These are phyloP conservation scores for Mycena citricolor DNA, from an alignment of 1,284 basidiomycete genomes.

Conservation along the genomic window DNA sequence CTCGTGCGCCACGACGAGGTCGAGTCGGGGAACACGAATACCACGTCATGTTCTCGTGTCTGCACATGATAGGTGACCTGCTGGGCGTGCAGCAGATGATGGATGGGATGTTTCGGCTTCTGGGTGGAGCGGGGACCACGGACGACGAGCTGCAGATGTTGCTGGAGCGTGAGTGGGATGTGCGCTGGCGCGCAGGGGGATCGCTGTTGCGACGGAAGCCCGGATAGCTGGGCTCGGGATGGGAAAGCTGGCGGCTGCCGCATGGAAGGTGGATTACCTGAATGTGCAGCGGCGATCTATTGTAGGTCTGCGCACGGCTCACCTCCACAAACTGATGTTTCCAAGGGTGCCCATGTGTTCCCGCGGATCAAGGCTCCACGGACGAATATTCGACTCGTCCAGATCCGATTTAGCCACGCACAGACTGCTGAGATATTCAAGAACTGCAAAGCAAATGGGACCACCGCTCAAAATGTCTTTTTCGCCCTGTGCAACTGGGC, in stretches of 20 bases:
- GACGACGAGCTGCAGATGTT: slow-evolving; percentile 11
- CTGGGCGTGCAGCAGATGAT: not conserved
- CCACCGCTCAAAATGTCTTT: slow-evolving; percentile 13
- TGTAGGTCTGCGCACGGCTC: slow-evolving; percentile 1
- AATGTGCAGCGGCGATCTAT: slow-evolving; percentile 15
- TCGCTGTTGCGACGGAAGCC: slow-evolving; percentile 11
- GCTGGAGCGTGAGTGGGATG: slow-evolving; percentile 16
- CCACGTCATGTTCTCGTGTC: not conserved
- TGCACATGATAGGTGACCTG: slow-evolving; percentile 9
- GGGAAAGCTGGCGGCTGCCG: slow-evolving; percentile 10
- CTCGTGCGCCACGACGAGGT: not conserved
- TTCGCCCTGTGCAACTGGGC: slow-evolving; percentile 20
- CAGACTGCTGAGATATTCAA: slow-evolving; percentile 8
- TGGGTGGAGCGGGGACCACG: slow-evolving; percentile 7
- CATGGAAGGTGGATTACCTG: slow-evolving; percentile 11
- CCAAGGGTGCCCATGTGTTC: slow-evolving; percentile 13
- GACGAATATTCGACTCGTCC: slow-evolving; percentile 7
- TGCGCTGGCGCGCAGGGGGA: slow-evolving; percentile 5
- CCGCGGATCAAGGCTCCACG: slow-evolving; percentile 9
- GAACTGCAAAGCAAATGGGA: slow-evolving; percentile 9
- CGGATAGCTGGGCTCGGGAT: slow-evolving; percentile 1
- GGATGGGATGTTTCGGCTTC: slow-evolving; percentile 4
- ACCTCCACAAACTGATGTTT: not conserved
- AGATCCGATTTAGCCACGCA: slow-evolving; percentile 8
- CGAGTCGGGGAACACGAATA: slow-evolving; percentile 8